These are phyloP conservation scores for Globisporangium emineosum DNA, from an alignment of 352 stramenopile species.

Conservation along the genomic window DNA sequence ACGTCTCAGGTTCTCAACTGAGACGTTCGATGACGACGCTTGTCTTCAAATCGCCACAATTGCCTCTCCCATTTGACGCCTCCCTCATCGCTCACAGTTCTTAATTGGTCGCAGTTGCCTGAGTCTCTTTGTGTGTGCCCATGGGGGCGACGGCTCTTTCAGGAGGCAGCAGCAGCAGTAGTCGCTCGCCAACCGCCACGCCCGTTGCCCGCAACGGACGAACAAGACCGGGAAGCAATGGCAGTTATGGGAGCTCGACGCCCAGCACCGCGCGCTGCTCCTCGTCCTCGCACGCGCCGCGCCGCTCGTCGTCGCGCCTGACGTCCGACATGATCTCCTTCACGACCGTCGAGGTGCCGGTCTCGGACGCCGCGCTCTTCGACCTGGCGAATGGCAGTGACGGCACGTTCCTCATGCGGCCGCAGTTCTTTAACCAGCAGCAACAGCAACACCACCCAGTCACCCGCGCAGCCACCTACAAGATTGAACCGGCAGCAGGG, in stretches of 20 bases:
- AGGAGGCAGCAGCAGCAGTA: too few species aligned
- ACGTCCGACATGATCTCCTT: constrained; percentile 61
- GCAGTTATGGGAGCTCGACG: constrained; percentile 2
- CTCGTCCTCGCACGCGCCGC: neutral
- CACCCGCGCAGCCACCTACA: neutral
- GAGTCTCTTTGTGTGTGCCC: neutral
- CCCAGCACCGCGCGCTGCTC: constrained; percentile 4
- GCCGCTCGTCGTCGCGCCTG: constrained; percentile 16
- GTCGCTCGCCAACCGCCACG: constrained; percentile 7
- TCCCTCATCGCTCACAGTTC: neutral
- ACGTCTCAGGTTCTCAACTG: too few species aligned
- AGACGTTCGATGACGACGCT: too few species aligned
- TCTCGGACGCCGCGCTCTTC: constrained; percentile 8
- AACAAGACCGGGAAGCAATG: neutral
- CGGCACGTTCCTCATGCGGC: neutral
- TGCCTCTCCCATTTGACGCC: too few species aligned
- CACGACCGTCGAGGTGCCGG: constrained; percentile 30
- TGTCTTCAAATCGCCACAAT: too few species aligned
- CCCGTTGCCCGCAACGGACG: neutral
- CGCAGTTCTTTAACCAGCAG: neutral
- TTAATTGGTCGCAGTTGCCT: neutral
- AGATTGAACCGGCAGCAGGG: constrained; percentile 5
- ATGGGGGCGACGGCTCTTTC: neutral
- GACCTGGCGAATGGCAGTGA: constrained; percentile 9
- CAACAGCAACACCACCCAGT: neutral